Evolutionary conservation across 208 protist genomes (phyloP).

Genomic region (Trypanosoma mega): DNA sequence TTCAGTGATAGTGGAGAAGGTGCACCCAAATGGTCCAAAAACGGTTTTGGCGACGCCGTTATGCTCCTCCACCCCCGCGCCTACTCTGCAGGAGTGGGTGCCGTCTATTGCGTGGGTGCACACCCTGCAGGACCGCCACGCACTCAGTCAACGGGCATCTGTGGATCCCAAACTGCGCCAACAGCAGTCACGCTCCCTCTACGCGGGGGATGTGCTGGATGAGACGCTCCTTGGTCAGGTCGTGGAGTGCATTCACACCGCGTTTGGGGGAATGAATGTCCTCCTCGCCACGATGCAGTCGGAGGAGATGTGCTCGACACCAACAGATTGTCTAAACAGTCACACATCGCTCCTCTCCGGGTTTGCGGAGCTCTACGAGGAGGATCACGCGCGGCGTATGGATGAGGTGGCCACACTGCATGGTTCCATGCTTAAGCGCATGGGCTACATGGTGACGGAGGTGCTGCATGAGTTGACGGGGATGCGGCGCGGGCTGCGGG

Average conservation of each 20-base stretch:
- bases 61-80: no score
- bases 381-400: background rate
- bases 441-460: conserved; percentile 1
- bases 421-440: conserved; percentile 5
- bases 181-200: background rate
- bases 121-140: background rate
- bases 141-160: background rate
- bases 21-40: no score
- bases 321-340: background rate
- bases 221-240: conserved; percentile 1
- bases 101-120: conserved; percentile 13
- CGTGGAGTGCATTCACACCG: background rate
- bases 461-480: conserved; percentile 5
- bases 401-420: background rate
- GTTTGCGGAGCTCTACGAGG: background rate
- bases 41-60: no score
- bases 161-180: background rate
- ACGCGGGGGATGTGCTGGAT: background rate
- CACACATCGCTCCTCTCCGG: background rate
- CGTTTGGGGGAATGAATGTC: conserved; percentile 12
- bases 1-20: no score
- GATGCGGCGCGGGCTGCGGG: conserved; percentile 6
- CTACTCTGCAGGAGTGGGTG: background rate
- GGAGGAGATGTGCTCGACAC: background rate
- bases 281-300: background rate